Evolutionary conservation across 2,329 filamentous ascomycete species (phyloP), one percentile per base, ranked within the genome.

Genomic region (Remersonia thermophila): DNA sequence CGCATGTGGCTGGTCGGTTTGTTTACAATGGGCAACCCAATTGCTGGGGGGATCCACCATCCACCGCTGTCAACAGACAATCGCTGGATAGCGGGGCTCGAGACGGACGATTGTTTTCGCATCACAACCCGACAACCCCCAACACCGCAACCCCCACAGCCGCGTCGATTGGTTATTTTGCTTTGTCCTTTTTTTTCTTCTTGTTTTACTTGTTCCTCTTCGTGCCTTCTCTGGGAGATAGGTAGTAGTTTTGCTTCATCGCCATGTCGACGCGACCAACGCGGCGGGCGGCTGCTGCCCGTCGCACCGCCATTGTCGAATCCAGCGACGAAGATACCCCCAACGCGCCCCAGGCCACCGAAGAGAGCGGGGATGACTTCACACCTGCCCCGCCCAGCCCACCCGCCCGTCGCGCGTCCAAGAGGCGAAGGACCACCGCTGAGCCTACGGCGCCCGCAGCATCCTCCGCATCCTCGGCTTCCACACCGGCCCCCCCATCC

Each of bases 221-320:
- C 20, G 9, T 9, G 9, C 20, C 20, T 23, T 23, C 20, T 23
- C 20, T 23, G 20, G 5, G 20, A 23, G 20, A 23, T 6, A 23
- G 20, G 20, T 23, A 9, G 5, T 23, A 9, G 5, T 23, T 23
- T 23, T 23, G 5, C 20, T 23, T 23, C 20, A 23, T 31, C 35
- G 27, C 50, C 41, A 61, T 62, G 59, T 55, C 60, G 40, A 55
- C 62, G 36, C 60, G 63, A 47, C 54, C 60, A 33, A 56, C 62
- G 43, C 57, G 62, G 51, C 63, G 65, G 52, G 27, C 25, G 25
- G 61, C 62, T 40, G 65, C 67, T 27, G 58, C 80, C 35, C 73
- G 84, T 53, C 77, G 80, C 50, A 81, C 77, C 49, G 73, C 80
- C 34, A 69, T 93, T 32, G 64, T 87, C 41, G 85, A 93, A 12